phyloP scores from a whole-genome alignment of 139 green algal species.

The Chlorella sp. region DNA sequence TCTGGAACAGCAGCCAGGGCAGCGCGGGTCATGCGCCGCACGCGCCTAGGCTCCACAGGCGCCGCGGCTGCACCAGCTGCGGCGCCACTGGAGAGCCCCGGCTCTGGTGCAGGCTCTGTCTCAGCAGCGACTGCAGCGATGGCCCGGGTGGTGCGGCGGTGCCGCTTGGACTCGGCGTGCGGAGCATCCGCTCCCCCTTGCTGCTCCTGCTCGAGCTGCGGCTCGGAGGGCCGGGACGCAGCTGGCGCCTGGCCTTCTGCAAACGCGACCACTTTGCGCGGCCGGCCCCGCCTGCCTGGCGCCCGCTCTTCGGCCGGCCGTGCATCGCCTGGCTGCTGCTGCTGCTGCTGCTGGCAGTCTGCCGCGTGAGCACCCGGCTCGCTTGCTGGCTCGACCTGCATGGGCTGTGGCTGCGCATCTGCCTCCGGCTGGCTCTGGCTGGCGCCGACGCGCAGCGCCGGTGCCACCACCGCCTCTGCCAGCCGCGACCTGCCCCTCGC shows the following conservation, averaged over 20 bases:
- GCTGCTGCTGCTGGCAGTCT: conserved; percentile 19
- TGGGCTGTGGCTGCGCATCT: neutral
- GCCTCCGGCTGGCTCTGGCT: too few species aligned
- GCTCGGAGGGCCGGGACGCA: neutral
- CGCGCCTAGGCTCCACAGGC: neutral
- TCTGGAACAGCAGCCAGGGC: neutral
- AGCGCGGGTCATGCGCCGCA: conserved; percentile 14
- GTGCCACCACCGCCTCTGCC: neutral
- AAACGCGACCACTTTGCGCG: too few species aligned
- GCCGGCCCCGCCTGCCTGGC: too few species aligned
- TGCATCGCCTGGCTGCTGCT: too few species aligned
- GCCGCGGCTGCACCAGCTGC: neutral
- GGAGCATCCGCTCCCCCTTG: neutral
- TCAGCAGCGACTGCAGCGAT: neutral
- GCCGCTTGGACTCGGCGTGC: neutral
- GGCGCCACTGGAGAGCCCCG: neutral
- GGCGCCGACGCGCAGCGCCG: too few species aligned
- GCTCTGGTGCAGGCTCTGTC: neutral
- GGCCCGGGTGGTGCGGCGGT: neutral
- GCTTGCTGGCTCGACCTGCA: neutral
- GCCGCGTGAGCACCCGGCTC: neutral
- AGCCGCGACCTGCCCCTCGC: neutral
- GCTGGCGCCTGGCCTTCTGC: too few species aligned
- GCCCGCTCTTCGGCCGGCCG: too few species aligned
- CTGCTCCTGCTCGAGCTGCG: neutral